These are phyloP conservation scores for Cymbidium sinense DNA, from an alignment of 106 monocot species.

Conservation along the genomic window DNA sequence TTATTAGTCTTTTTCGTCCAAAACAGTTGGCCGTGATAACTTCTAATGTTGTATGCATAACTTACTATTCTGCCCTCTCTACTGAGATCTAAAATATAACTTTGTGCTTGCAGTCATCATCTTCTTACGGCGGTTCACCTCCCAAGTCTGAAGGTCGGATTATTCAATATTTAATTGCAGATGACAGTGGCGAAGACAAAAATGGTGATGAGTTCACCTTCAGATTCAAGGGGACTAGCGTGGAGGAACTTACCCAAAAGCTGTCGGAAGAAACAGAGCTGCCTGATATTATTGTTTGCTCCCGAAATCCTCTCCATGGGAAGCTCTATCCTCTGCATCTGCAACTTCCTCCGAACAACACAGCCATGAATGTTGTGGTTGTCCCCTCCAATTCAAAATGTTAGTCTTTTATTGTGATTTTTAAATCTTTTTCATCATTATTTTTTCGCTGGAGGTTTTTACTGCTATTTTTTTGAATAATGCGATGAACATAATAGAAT, in stretches of 20 bases:
- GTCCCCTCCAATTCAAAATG: conserved; percentile 56
- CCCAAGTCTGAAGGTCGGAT: conserved; percentile 62
- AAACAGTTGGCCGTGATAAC: not conserved
- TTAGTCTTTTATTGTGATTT: conserved; percentile 10
- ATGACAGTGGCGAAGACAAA: conserved; percentile 45
- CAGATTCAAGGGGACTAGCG: conserved; percentile 53
- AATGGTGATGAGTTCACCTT: conserved; percentile 27
- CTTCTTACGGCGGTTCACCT: conserved; percentile 27
- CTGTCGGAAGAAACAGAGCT: conserved; percentile 58
- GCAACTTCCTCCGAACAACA: conserved; percentile 66
- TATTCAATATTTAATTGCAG: conserved; percentile 53
- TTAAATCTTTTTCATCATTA: not conserved
- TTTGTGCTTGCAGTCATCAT: conserved; percentile 35
- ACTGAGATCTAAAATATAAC: not conserved
- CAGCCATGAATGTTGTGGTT: conserved; percentile 52
- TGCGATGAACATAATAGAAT: not conserved
- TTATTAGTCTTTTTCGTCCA: not conserved
- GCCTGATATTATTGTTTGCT: conserved; percentile 58
- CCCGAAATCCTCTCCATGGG: conserved; percentile 39
- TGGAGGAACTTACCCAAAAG: conserved; percentile 47
- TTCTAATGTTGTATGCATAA: not conserved
- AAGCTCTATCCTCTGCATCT: conserved; percentile 57
- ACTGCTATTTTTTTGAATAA: not conserved
- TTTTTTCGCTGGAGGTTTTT: not conserved
- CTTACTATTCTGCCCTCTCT: not conserved